These are phyloP conservation scores for Melastoma candidum DNA, from an alignment of 441 rosid species.

Conservation along the genomic window DNA sequence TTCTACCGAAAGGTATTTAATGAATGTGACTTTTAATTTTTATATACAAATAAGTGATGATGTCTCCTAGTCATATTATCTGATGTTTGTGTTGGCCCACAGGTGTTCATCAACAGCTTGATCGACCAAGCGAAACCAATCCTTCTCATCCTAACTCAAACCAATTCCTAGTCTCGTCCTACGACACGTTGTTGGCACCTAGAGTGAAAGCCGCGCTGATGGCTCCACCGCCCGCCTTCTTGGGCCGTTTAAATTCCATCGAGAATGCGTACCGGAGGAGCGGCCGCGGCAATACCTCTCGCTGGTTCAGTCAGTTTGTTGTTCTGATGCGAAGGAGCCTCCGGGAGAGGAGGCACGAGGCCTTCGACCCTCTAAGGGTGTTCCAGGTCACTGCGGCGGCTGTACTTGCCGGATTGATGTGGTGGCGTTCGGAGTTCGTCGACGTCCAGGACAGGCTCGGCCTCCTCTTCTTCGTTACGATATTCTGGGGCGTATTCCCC, in stretches of 20 bases:
- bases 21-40: no score
- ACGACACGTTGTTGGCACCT: slow-evolving; percentile 46
- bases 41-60: no score
- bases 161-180: slow-evolving; percentile 42
- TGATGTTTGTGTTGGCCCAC: no score
- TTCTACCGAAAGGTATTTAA: no score
- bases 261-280: slow-evolving; percentile 1
- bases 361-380: slow-evolving; percentile 55
- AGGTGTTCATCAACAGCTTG: slow-evolving; percentile 23
- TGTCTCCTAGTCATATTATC: no score
- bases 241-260: slow-evolving; percentile 13
- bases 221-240: slow-evolving; percentile 18
- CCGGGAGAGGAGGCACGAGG: slow-evolving; percentile 72
- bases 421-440: slow-evolving; percentile 78
- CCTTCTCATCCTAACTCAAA: slow-evolving; percentile 41
- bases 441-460: slow-evolving; percentile 73
- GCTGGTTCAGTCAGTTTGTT: slow-evolving; percentile 68
- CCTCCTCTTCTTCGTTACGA: slow-evolving; percentile 67
- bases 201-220: slow-evolving; percentile 37
- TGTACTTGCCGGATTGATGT: slow-evolving; percentile 53
- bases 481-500: slow-evolving; percentile 93
- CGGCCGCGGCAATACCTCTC: slow-evolving; percentile 13
- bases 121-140: slow-evolving; percentile 46
- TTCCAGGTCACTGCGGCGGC: slow-evolving; percentile 74
- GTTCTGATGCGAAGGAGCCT: slow-evolving; percentile 70